Percentiles rank a stretch among this genome's conserved stretches.
These are phyloP conservation scores for Cephalotrichum gorgonifer DNA, from an alignment of 2,329 filamentous ascomycete species.

Conservation along the genomic window DNA sequence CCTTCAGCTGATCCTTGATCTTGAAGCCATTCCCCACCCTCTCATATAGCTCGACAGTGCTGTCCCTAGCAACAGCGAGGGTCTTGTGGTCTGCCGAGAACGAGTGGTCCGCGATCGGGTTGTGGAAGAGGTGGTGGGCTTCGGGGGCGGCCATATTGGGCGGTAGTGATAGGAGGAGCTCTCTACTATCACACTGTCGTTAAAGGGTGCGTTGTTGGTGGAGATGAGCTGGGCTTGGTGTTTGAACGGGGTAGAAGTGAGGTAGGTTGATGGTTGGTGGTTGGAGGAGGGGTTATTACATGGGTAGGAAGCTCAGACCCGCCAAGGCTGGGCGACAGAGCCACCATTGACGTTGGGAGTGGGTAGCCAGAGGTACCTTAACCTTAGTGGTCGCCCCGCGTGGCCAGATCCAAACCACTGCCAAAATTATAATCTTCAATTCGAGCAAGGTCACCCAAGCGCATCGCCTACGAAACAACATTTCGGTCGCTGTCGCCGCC, in stretches of 20 bases:
- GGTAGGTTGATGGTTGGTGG: not conserved
- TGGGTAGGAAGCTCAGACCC: conserved; percentile 4
- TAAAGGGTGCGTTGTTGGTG: not conserved
- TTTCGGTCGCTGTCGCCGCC: not conserved
- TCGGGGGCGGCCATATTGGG: conserved; percentile 70
- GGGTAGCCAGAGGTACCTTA: too few relatives aligned
- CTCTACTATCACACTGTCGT: conserved; percentile 72
- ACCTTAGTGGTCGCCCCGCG: too few relatives aligned
- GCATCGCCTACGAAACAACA: too few relatives aligned
- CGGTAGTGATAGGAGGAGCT: conserved; percentile 50
- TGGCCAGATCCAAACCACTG: too few relatives aligned
- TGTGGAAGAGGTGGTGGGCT: conserved; percentile 94
- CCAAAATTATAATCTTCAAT: too few relatives aligned
- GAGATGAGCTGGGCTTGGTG: not conserved
- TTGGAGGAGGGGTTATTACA: conserved; percentile 6
- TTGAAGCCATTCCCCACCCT: conserved; percentile 64
- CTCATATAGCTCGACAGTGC: conserved; percentile 78
- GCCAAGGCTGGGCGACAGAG: too few relatives aligned
- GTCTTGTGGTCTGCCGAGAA: conserved; percentile 88
- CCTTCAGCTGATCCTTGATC: conserved; percentile 85
- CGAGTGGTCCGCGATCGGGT: conserved; percentile 92
- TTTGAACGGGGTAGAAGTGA: not conserved
- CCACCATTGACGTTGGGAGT: too few relatives aligned
- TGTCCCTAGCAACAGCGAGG: conserved; percentile 85
- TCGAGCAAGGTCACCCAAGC: too few relatives aligned